Base-by-base conservation (phyloP, 2,329 filamentous ascomycete species). In the Diaporthe sp. region DNA sequence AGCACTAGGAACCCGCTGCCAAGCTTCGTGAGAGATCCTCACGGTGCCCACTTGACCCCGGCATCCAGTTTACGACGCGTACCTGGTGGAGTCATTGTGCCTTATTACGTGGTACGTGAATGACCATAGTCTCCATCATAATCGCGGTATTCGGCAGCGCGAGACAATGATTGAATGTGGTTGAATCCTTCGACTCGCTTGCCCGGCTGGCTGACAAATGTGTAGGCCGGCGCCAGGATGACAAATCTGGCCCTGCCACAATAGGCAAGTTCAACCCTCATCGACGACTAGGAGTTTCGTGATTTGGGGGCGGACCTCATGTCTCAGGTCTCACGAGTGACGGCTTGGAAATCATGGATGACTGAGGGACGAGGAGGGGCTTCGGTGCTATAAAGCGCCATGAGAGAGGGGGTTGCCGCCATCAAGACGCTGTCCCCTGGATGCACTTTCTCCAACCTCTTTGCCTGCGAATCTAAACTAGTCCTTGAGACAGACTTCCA, bases 141-240 rank as follows among this genome's bases (percentile, higher is more conserved):
- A 67, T 39, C 22, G 44, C 44, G 28, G 25, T 25, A 37, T 51
- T n/a, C 44, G 63, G 44, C 44, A 31, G 17, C 28, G 12, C 44
- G 63, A 67, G 44, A 51, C 31, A n/a, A 10, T 37, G 22, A 51
- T 25, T 67, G 63, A 22, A 25, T 39, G 34, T 25, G 3, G 7
- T 37, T 37, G 63, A 53, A 53, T 53, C 31, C 63, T 53, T 68
- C 63, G 20, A 68, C 28, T 37, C 13, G 63, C 31, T 68, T 25
- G 42, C 61, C 20, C 20, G 55, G 55, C 55, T 53, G 63, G 63
- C 63, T 68, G 63, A 68, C 63, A 68, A 68, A 68, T 51, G 63
- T 67, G 42, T 68, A 51, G 22, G 12, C 28, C 22, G 20, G 28
- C 44, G 22, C 31, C 44, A n/a, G 31, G 63, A 68, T 68, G 63